A percentile compares a stretch with the other conserved stretches of the same genome.
phyloP scores from a whole-genome alignment of 768 basidiomycete species.

The Mycena leptocephala region DNA sequence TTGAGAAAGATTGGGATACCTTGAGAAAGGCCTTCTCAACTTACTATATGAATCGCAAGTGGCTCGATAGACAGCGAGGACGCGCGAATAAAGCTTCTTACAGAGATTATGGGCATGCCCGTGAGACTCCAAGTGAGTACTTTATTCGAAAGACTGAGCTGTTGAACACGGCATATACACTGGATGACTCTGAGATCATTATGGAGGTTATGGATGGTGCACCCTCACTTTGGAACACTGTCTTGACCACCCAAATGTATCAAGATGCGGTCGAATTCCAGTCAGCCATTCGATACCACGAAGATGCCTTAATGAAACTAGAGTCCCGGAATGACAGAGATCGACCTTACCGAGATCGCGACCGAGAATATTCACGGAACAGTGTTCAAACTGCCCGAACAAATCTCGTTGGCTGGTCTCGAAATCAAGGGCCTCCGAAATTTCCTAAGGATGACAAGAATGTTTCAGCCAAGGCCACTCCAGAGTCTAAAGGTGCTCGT shows the following conservation, averaged over 20 bases:
- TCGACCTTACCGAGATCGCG: background rate
- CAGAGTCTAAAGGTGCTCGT: background rate
- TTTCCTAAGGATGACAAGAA: slow-evolving; percentile 9
- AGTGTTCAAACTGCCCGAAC: background rate
- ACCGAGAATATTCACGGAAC: slow-evolving; percentile 1
- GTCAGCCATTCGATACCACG: slow-evolving; percentile 40
- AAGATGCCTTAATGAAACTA: slow-evolving; percentile 36
- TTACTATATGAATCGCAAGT: slow-evolving; percentile 53
- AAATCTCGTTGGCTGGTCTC: slow-evolving; percentile 13
- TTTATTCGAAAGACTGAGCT: slow-evolving; percentile 51
- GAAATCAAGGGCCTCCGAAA: background rate
- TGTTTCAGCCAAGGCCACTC: slow-evolving; percentile 1
- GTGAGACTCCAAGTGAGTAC: slow-evolving; percentile 54
- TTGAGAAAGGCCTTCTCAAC: slow-evolving; percentile 41
- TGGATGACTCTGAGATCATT: slow-evolving; percentile 50
- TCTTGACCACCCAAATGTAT: slow-evolving; percentile 44
- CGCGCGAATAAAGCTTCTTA: slow-evolving; percentile 46
- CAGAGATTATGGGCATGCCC: slow-evolving; percentile 41
- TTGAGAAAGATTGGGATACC: slow-evolving; percentile 48
- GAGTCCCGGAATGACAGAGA: background rate
- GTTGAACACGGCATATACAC: slow-evolving; percentile 3
- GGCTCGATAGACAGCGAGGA: slow-evolving; percentile 46
- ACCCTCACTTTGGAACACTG: slow-evolving; percentile 46
- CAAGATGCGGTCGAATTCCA: slow-evolving; percentile 38
- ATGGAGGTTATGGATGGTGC: slow-evolving; percentile 54